Evolutionary conservation across 805 yeast species (phyloP).

Genomic region (Vanderwaltozyma tropicalis): DNA sequence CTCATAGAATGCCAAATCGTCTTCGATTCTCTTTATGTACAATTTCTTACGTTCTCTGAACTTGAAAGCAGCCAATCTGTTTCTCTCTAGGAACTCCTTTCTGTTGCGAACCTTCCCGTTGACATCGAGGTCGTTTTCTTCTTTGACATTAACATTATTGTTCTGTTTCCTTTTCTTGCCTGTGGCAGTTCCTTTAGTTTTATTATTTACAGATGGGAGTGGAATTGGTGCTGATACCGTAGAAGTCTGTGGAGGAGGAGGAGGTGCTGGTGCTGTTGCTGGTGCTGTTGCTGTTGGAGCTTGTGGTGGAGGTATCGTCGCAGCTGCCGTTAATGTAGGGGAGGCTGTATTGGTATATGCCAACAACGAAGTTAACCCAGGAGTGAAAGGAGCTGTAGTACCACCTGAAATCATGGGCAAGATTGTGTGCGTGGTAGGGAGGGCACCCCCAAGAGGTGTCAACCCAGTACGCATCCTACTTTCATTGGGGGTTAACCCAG

Average conservation of each 20-base stretch:
- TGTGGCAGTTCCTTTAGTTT: background rate
- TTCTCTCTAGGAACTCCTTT: constrained; percentile 72
- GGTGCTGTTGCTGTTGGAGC: background rate
- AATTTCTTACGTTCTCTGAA: constrained; percentile 93
- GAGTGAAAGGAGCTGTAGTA: constrained; percentile 1
- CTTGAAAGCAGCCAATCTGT: constrained; percentile 89
- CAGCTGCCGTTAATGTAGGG: no score
- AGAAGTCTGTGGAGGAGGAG: background rate
- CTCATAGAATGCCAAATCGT: constrained; percentile 60
- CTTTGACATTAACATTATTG: background rate
- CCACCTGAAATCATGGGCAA: constrained; percentile 2
- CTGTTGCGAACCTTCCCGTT: constrained; percentile 38
- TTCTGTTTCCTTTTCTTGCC: no score
- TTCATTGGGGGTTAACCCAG: constrained; percentile 72
- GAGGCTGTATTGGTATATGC: background rate
- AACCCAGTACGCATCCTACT: constrained; percentile 40
- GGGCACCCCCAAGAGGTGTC: background rate
- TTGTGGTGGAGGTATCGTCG: background rate
- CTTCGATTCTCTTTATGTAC: constrained; percentile 72
- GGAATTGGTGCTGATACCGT: no score
- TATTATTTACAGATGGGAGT: background rate
- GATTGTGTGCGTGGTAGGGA: background rate
- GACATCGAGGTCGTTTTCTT: constrained; percentile 47
- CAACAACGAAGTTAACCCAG: constrained; percentile 3
- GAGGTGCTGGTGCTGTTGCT: background rate